phyloP scores from a whole-genome alignment of 129 eudicot genomes.

The carrot (Daucus carota) region DH1_v3.0 NC_030389.2:39037501-39038000 shows the following conservation, averaged over 20 bases:
- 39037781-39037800: background rate
- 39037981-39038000: conserved; percentile 4
- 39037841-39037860: conserved; percentile 14
- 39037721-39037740: conserved; percentile 83
- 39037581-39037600: conserved; percentile 45
- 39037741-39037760: conserved; percentile 52
- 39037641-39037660: conserved; percentile 63
- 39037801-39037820: too few species aligned
- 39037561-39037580: conserved; percentile 84
- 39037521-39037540: conserved; percentile 61
- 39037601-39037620: conserved; percentile 52
- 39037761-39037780: conserved; percentile 44
- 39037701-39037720: conserved; percentile 56
- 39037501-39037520: conserved; percentile 46
- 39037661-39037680: conserved; percentile 55
- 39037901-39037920: too few species aligned
- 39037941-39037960: too few species aligned
- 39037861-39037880: conserved; percentile 31
- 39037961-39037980: background rate
- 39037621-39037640: conserved; percentile 50
- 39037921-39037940: too few species aligned
- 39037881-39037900: too few species aligned
- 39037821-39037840: background rate
- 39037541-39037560: conserved; percentile 70
- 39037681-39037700: conserved; percentile 59